Conservation (phyloP, 345 rosid species). For the Eutrema yunnanense region DNA sequence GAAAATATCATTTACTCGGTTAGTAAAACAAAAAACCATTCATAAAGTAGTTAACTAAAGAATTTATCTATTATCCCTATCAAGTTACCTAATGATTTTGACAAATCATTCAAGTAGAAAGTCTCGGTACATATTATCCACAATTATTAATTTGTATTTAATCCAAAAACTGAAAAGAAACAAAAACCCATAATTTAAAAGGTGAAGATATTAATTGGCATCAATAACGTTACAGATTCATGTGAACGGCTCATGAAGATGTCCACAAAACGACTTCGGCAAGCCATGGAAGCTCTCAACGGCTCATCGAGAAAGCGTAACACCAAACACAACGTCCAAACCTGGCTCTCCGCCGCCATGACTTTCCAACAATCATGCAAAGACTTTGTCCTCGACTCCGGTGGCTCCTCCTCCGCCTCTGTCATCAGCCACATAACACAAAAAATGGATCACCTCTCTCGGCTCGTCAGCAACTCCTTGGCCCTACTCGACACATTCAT, state of each 20-base stretch:
- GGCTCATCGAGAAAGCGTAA: constrained; percentile 26
- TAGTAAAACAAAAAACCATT: background rate
- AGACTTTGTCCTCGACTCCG: constrained; percentile 36
- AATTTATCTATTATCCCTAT: background rate
- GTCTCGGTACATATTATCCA: background rate
- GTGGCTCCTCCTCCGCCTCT: background rate
- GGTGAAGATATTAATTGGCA: background rate
- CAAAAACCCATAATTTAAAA: too few species aligned
- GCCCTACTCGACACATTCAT: constrained; percentile 43
- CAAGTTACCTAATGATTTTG: background rate
- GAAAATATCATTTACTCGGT: background rate
- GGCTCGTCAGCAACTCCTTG: constrained; percentile 52
- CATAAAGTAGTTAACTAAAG: background rate
- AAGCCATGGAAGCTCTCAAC: constrained; percentile 43
- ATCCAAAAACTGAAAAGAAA: background rate
- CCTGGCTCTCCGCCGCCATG: constrained; percentile 79
- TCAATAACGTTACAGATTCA: constrained; percentile 30
- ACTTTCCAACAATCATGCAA: constrained; percentile 73
- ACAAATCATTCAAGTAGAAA: background rate
- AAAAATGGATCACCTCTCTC: constrained; percentile 60
- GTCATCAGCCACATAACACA: constrained; percentile 30
- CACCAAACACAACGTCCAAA: constrained; percentile 48
- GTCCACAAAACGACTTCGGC: constrained; percentile 50
- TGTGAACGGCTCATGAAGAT: constrained; percentile 46
- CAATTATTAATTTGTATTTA: background rate